phyloP scores from a whole-genome alignment of 768 basidiomycete genomes.

The Rhodotorula graminis region DNA sequence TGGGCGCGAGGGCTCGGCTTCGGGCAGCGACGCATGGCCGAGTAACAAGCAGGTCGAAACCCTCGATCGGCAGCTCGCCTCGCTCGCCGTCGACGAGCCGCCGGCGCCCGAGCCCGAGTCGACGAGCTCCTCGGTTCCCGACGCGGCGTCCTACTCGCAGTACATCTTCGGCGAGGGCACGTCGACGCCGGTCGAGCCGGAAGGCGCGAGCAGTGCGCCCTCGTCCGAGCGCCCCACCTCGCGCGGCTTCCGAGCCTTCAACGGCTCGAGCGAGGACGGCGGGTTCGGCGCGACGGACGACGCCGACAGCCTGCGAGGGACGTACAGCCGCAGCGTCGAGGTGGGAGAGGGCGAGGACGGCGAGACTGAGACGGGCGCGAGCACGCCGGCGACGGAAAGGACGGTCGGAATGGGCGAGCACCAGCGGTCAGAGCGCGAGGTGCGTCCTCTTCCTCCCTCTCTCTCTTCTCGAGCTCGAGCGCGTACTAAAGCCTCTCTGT shows the following conservation, averaged over 20 bases:
- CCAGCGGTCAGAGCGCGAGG: slow-evolving; percentile 7
- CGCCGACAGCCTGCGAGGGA: slow-evolving; percentile 31
- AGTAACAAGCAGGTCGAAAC: slow-evolving; percentile 17
- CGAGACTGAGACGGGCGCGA: slow-evolving; percentile 12
- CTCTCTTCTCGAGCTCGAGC: too few relatives aligned
- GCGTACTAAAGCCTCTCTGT: too few relatives aligned
- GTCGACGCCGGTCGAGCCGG: neutral
- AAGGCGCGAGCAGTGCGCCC: neutral
- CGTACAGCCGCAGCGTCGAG: slow-evolving; percentile 30
- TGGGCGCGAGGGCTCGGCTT: neutral
- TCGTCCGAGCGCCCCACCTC: neutral
- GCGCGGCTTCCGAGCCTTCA: slow-evolving; percentile 29
- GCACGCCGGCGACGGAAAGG: neutral
- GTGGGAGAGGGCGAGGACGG: slow-evolving; percentile 13
- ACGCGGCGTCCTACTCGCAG: slow-evolving; percentile 13
- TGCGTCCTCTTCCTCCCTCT: neutral
- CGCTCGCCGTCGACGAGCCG: neutral
- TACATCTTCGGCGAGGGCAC: slow-evolving; percentile 26
- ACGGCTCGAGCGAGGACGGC: slow-evolving; percentile 28
- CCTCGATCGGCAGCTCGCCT: slow-evolving; percentile 13
- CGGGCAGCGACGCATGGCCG: slow-evolving; percentile 13
- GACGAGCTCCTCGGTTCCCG: neutral
- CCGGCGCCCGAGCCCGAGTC: neutral
- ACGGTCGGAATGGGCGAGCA: neutral
- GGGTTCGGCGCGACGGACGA: slow-evolving; percentile 31